Percentiles rank a stretch among this genome's conserved stretches.
phyloP scores from a whole-genome alignment of 2,329 filamentous ascomycete species.

The Epichloe hybrida region DNA sequence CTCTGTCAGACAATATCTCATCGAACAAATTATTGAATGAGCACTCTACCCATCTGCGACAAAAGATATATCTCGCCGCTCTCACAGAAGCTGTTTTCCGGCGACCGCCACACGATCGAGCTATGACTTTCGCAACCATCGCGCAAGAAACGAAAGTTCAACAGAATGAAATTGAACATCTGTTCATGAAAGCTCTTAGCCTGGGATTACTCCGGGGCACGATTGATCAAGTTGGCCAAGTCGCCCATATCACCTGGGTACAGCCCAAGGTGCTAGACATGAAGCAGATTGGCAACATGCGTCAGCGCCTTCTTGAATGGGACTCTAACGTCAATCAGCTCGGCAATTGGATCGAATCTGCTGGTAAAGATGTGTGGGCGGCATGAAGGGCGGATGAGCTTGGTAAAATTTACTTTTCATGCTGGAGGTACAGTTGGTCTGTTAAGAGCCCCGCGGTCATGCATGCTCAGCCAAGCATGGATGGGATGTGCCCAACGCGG shows the following conservation, averaged over 20 bases:
- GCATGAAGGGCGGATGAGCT: constrained; percentile 34
- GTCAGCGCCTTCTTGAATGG: constrained; percentile 79
- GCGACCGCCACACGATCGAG: constrained; percentile 84
- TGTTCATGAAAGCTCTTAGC: constrained; percentile 98
- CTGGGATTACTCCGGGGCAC: constrained; percentile 78
- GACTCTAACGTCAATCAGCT: constrained; percentile 90
- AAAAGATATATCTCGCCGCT: constrained; percentile 96
- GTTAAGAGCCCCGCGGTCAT: background rate
- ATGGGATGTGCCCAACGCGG: background rate
- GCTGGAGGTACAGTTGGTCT: background rate
- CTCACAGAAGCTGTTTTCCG: constrained; percentile 94
- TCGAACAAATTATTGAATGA: constrained; percentile 67
- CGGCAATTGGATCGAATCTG: constrained; percentile 91
- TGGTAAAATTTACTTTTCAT: background rate
- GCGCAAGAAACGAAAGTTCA: constrained; percentile 84
- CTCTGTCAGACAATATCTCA: constrained; percentile 65
- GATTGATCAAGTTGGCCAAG: constrained; percentile 90
- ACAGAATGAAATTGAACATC: constrained; percentile 85
- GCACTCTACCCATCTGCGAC: constrained; percentile 74
- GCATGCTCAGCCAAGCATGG: background rate
- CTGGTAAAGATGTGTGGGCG: constrained; percentile 92
- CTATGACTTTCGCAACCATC: constrained; percentile 85
- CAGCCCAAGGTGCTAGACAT: constrained; percentile 96
- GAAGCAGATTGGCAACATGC: constrained; percentile 90
- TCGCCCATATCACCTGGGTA: constrained; percentile 95